Percentiles rank a stretch among this genome's conserved stretches.
Conservation (phyloP, 768 basidiomycete genomes). For the Tremella fuciformis region DNA sequence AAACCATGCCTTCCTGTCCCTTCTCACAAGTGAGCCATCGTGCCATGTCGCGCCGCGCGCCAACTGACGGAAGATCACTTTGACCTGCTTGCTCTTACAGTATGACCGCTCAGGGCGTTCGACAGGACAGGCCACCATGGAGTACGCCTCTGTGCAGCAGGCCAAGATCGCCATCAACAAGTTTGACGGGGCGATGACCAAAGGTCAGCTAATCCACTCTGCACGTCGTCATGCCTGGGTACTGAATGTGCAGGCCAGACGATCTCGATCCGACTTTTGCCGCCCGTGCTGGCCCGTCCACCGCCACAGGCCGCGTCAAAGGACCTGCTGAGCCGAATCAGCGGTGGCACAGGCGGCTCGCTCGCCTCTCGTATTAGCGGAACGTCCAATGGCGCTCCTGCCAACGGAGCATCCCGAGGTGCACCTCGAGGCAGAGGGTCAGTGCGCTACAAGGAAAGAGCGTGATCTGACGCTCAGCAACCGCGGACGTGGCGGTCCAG, state of each 20-base stretch:
- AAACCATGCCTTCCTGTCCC: conserved; percentile 44
- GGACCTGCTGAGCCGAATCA: conserved; percentile 2
- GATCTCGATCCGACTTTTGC: conserved; percentile 41
- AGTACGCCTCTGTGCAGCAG: conserved; percentile 73
- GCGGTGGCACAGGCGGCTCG: conserved; percentile 23
- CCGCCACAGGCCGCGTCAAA: conserved; percentile 13
- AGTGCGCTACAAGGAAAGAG: conserved; percentile 6
- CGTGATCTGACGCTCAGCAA: conserved; percentile 54
- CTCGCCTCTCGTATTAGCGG: conserved; percentile 41
- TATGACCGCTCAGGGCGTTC: conserved; percentile 96
- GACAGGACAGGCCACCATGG: conserved; percentile 72
- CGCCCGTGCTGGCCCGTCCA: conserved; percentile 23
- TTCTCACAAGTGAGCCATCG: not conserved
- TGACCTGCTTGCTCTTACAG: conserved; percentile 54
- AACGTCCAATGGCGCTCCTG: conserved; percentile 7
- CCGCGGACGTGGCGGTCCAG: conserved; percentile 49
- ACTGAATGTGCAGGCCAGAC: conserved; percentile 35
- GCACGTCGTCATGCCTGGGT: not conserved
- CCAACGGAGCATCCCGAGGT: conserved; percentile 15
- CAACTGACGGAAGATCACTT: conserved; percentile 15
- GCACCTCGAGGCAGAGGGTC: conserved; percentile 27
- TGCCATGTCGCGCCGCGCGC: no score
- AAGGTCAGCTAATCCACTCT: conserved; percentile 62
- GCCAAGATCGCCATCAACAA: conserved; percentile 79
- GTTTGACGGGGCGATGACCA: conserved; percentile 80